phyloP scores from a whole-genome alignment of 2,329 filamentous ascomycete genomes.

The Daldinia sp. region DNA sequence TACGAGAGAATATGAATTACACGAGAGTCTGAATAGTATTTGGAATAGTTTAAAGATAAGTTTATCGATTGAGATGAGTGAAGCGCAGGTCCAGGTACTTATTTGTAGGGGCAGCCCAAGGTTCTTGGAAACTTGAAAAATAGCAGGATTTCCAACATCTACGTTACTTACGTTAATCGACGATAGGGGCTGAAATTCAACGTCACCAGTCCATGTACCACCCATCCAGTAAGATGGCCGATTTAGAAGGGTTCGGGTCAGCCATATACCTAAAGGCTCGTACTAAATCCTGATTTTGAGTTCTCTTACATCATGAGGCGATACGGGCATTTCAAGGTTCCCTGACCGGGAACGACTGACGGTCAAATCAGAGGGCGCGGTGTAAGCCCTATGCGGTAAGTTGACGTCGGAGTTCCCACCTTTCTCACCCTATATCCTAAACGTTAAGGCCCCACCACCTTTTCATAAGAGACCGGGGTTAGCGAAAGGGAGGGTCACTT shows the following conservation, averaged over 20 bases:
- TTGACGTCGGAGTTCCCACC: conserved; percentile 38
- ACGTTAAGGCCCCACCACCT: not conserved
- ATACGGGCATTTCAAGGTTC: conserved; percentile 11
- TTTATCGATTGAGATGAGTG: not conserved
- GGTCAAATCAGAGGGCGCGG: conserved; percentile 34
- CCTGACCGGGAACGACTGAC: conserved; percentile 9
- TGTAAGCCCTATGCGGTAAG: conserved; percentile 37
- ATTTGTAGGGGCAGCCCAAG: conserved; percentile 27
- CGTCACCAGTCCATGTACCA: conserved; percentile 37
- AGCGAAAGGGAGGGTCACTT: not conserved
- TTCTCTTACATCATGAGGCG: conserved; percentile 41
- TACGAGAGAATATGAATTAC: not conserved
- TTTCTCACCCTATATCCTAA: conserved; percentile 6
- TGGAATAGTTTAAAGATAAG: conserved; percentile 1
- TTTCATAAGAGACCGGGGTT: not conserved
- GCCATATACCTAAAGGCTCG: conserved; percentile 19
- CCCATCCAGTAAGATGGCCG: not conserved
- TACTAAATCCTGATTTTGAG: conserved; percentile 38
- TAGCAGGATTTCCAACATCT: conserved; percentile 26
- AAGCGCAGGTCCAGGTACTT: conserved; percentile 16
- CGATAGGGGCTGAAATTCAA: conserved; percentile 34
- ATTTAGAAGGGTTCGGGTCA: conserved; percentile 9
- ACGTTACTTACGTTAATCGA: conserved; percentile 37
- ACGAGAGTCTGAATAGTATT: not conserved
- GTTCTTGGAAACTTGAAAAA: conserved; percentile 21